Conservation (phyloP, 2,329 filamentous ascomycete species). For the Fusarium irregulare region DNA sequence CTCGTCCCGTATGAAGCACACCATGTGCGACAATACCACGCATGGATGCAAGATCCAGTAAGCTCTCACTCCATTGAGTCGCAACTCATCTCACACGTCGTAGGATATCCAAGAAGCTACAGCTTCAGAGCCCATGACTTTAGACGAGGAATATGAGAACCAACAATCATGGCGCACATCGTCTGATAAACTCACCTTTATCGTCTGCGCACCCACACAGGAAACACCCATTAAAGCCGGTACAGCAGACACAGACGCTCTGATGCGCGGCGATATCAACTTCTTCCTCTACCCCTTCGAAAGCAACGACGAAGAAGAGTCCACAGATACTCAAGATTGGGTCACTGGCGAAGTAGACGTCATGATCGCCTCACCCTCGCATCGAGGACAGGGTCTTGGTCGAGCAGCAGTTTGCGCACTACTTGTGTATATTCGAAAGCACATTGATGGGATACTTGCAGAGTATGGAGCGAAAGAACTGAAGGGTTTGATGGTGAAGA, state of each 20-base stretch:
- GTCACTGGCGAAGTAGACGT: slow-evolving; percentile 82
- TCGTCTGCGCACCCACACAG: slow-evolving; percentile 71
- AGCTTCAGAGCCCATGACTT: slow-evolving; percentile 83
- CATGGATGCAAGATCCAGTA: slow-evolving; percentile 90
- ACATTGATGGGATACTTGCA: slow-evolving; percentile 64
- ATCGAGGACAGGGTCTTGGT: slow-evolving; percentile 74
- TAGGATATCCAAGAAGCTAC: slow-evolving; percentile 84
- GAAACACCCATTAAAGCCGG: slow-evolving; percentile 47
- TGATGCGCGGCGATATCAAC: slow-evolving; percentile 81
- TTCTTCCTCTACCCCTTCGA: slow-evolving; percentile 78
- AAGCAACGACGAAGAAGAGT: slow-evolving; percentile 57
- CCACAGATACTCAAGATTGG: slow-evolving; percentile 17
- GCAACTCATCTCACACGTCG: not conserved
- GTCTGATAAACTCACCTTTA: slow-evolving; percentile 91
- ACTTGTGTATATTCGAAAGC: slow-evolving; percentile 71
- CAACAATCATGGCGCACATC: slow-evolving; percentile 87
- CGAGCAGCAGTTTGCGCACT: slow-evolving; percentile 74
- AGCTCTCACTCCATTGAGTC: slow-evolving; percentile 24
- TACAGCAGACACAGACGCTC: slow-evolving; percentile 63
- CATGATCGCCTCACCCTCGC: slow-evolving; percentile 76
- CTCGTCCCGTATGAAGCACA: slow-evolving; percentile 86
- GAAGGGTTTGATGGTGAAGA: slow-evolving; percentile 65
- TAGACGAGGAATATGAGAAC: slow-evolving; percentile 89
- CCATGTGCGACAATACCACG: slow-evolving; percentile 86
- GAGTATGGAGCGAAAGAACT: slow-evolving; percentile 52